Percentiles rank a stretch among this genome's conserved stretches.
Conservation (phyloP, 2,329 filamentous ascomycete species). For the Pseudopithomyces maydicus region DNA sequence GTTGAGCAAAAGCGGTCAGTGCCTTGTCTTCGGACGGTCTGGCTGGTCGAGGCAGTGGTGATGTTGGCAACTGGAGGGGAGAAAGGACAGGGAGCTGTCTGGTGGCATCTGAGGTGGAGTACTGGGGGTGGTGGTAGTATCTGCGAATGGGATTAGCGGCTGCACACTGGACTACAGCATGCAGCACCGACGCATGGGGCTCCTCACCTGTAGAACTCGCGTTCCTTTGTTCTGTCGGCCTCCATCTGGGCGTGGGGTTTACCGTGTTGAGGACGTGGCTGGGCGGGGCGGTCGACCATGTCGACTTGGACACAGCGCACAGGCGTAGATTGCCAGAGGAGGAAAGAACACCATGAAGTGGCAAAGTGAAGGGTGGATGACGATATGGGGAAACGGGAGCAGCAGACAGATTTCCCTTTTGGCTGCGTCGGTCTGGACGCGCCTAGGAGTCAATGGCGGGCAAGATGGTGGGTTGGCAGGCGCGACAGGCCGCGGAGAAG, state of each 20-base stretch:
- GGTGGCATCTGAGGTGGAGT: slow-evolving; percentile 22
- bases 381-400: not conserved
- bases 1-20: slow-evolving; percentile 44
- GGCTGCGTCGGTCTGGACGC: slow-evolving; percentile 2
- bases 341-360: slow-evolving; percentile 9
- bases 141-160: slow-evolving; percentile 16
- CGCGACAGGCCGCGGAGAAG: not conserved
- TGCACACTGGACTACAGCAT: not conserved
- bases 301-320: not conserved
- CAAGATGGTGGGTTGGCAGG: slow-evolving; percentile 2
- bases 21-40: slow-evolving; percentile 39
- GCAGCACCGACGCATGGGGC: not conserved
- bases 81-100: slow-evolving; percentile 21
- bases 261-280: slow-evolving; percentile 16
- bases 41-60: slow-evolving; percentile 10
- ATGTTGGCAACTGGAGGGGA: slow-evolving; percentile 16
- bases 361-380: not conserved
- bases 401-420: not conserved
- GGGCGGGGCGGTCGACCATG: slow-evolving; percentile 17
- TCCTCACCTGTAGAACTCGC: slow-evolving; percentile 42
- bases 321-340: slow-evolving; percentile 9
- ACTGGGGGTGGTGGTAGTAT: slow-evolving; percentile 35
- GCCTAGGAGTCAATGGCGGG: slow-evolving; percentile 5
- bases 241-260: slow-evolving; percentile 28
- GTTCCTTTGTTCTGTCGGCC: slow-evolving; percentile 33